Evolutionary conservation across 257 asterid species (phyloP), one percentile per base, ranked within the genome.

Genomic region (Penstemon barbatus): DNA sequence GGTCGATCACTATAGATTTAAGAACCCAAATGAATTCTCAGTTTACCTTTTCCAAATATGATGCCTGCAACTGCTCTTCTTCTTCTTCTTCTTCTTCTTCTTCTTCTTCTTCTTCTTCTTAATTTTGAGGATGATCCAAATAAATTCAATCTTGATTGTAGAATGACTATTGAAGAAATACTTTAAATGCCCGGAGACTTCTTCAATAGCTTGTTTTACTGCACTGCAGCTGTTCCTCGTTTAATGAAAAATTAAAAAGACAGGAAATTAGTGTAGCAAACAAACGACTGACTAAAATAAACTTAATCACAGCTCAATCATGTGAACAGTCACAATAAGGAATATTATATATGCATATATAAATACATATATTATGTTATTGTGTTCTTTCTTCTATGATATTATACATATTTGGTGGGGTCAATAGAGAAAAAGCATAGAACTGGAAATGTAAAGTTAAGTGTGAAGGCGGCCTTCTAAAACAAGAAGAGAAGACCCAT

Each of bases 391-490:
- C 3, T 25, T 25, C 33, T 25, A 25, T 25, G 33, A 25, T 25
- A 25, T 38, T 48, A 19, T 19, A 42, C 15, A 60, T 3, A n/a
- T 6, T 2, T 9, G 44, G 66, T n/a, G 36, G 54, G 54, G n/a
- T 4, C 54, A 6, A 10, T 11, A 55, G 6, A 39, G 25, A 44
- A 45, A 63, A 67, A 10, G 61, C 56, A 69, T 10, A 42, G 46
- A 76, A 51, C 41, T 38, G 61, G 69, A 76, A 51, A 38, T 38
- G 63, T 61, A 71, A 71, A 44, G 50, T 40, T 39, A 39, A 51
- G 79, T 81, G 80, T 71, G 75, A 77, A 77, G 63, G 80, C 80
- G 78, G 82, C 78, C 41, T n/a, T 56, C 42, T 0, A 15, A 51
- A n/a, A 48, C 13, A 36, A 57, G 75, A 57, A 54, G 46, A 39